Conservation (phyloP, 768 basidiomycete species). For the Tricholoma matsutake region DNA sequence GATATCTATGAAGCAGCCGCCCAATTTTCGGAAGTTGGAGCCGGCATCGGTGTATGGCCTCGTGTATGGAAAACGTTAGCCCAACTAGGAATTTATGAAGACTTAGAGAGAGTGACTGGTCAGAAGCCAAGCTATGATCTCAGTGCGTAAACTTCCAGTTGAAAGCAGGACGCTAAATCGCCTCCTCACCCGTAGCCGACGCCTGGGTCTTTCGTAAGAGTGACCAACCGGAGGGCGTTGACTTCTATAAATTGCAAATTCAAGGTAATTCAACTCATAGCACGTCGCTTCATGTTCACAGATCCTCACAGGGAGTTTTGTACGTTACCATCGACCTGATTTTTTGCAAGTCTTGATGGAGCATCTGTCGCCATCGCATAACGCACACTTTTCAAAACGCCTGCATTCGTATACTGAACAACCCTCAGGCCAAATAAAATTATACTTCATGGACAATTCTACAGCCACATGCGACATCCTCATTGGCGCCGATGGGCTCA, state of each 20-base stretch:
- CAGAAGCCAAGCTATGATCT: slow-evolving; percentile 22
- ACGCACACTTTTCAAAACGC: slow-evolving; percentile 39
- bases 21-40: slow-evolving; percentile 35
- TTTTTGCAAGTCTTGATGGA: slow-evolving; percentile 46
- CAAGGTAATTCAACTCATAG: slow-evolving; percentile 11
- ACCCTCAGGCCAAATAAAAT: slow-evolving; percentile 16
- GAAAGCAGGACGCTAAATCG: slow-evolving; percentile 2
- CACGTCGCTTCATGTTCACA: background rate
- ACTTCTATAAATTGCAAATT: slow-evolving; percentile 21
- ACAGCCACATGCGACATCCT: slow-evolving; percentile 48
- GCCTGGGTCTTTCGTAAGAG: slow-evolving; percentile 25
- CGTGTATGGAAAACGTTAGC: slow-evolving; percentile 39
- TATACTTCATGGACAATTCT: slow-evolving; percentile 44
- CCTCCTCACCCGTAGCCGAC: slow-evolving; percentile 10
- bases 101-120: slow-evolving; percentile 22
- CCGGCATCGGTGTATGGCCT: slow-evolving; percentile 37
- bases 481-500: slow-evolving; percentile 36
- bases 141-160: slow-evolving; percentile 9
- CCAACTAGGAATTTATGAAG: slow-evolving; percentile 37
- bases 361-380: slow-evolving; percentile 34
- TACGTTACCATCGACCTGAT: slow-evolving; percentile 46
- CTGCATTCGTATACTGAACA: slow-evolving; percentile 37
- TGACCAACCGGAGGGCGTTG: slow-evolving; percentile 18
- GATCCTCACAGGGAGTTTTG: slow-evolving; percentile 18
- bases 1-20: slow-evolving; percentile 41